These are phyloP conservation scores for Melaleuca quinquenervia DNA, from an alignment of 345 rosid genomes.

Conservation along the genomic window DNA sequence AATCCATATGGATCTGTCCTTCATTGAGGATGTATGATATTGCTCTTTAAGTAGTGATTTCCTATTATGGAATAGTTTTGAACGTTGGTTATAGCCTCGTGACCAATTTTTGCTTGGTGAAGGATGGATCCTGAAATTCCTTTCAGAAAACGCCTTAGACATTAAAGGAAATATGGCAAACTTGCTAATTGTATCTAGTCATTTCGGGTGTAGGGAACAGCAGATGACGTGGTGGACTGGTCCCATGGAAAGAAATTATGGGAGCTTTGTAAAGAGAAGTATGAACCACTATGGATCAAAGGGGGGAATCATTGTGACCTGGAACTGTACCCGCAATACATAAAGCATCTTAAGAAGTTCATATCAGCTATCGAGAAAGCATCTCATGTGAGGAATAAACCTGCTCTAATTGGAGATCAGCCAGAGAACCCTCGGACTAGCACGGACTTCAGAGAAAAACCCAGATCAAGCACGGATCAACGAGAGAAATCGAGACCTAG, in stretches of 20 bases:
- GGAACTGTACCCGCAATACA: conserved; percentile 76
- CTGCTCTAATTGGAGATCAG: conserved; percentile 24
- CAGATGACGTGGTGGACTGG: conserved; percentile 90
- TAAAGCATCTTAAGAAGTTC: conserved; percentile 83
- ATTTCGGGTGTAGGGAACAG: conserved; percentile 52
- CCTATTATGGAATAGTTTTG: neutral
- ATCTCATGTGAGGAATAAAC: conserved; percentile 17
- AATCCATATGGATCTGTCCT: neutral
- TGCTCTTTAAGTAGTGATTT: neutral
- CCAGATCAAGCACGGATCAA: conserved; percentile 21
- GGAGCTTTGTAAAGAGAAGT: conserved; percentile 80
- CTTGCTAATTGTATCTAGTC: neutral
- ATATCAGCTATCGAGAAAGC: conserved; percentile 61
- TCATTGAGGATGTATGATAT: neutral
- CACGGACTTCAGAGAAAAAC: conserved; percentile 49
- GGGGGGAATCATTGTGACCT: conserved; percentile 92
- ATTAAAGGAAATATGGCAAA: neutral
- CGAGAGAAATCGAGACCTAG: conserved; percentile 43
- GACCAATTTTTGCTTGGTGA: neutral
- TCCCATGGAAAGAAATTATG: conserved; percentile 83
- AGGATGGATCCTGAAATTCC: neutral
- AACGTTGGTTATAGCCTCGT: neutral
- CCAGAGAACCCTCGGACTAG: conserved; percentile 41
- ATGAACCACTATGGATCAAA: conserved; percentile 86
- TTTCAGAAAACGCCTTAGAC: neutral